Base-by-base conservation (phyloP, 2,329 filamentous ascomycete genomes). In the Triangularia verruculosa region DNA sequence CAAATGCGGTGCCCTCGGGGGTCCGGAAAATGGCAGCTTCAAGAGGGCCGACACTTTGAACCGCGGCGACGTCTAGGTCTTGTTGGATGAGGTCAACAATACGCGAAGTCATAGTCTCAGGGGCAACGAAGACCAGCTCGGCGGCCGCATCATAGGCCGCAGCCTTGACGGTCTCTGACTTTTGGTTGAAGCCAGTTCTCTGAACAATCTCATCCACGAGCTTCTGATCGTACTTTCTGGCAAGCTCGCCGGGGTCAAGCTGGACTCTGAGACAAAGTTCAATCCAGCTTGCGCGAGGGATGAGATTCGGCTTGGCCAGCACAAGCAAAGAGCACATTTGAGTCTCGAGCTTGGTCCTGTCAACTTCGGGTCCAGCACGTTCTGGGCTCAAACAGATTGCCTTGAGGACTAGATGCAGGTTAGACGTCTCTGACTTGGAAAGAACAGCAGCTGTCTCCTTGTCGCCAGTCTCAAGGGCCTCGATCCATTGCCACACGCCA, bases 11-110 rank as follows among this genome's bases (percentile, higher is more conserved):
- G 1, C 93, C 94, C 74, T 96, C 92, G 0, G 93, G 90, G 0
- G 94, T 97, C 53, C 92, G 88, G 75, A 93, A 95, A 64, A 99
- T 98, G 15, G 93, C 93, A 27, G 93, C 92, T 75, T 99, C 95
- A 1, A 92, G 89, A 11, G 93, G 90, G 0, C 93, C 92, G 67
- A 97, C 83, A 22, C 86, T 83, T 12, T 86, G 81, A 3, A 97
- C 81, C 64, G 91, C 88, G 52, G 82, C 77, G 1, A 86, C 82
- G 67, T 93, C 82, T 20, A 99, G 82, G 74, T 98, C 93, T 27
- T 83, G 76, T 61, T 83, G 81, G 58, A 99, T 87, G 55, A 95
- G 86, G 27, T 87, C 78, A 25, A 97, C 85, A 24, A 99, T 83
- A 7, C 86, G 84, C 4, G 92, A 85, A 20, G 92, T 89, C 77